A percentile compares a stretch with the other conserved stretches of the same genome.
phyloP scores from a whole-genome alignment of 139 green algal species.

The Chlamydomonas eustigma region DNA sequence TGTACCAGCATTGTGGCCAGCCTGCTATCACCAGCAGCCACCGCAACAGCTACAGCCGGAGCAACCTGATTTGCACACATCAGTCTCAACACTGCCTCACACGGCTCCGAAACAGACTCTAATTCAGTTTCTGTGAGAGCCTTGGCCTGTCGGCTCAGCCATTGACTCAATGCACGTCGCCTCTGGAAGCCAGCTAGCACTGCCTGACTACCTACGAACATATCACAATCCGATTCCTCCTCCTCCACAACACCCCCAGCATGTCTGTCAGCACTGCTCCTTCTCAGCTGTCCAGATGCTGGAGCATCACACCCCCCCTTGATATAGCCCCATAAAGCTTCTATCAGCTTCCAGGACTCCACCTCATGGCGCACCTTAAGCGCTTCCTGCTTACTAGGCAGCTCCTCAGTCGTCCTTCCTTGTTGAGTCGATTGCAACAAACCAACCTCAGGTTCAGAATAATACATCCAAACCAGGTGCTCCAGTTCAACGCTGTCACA shows the following conservation, averaged over 20 bases:
- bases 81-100: slow-evolving; percentile 46
- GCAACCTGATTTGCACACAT: slow-evolving; percentile 58
- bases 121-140: slow-evolving; percentile 25
- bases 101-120: background rate
- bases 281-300: too few species aligned
- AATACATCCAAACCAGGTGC: background rate
- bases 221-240: background rate
- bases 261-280: background rate
- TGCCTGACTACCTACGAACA: background rate
- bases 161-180: slow-evolving; percentile 24
- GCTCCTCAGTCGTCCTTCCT: too few species aligned
- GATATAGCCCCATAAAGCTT: slow-evolving; percentile 33
- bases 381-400: too few species aligned
- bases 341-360: slow-evolving; percentile 66
- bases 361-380: slow-evolving; percentile 43
- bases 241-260: background rate
- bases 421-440: too few species aligned
- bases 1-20: slow-evolving; percentile 70
- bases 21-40: slow-evolving; percentile 55
- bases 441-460: background rate
- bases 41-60: slow-evolving; percentile 49
- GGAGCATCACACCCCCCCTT: background rate
- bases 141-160: slow-evolving; percentile 35
- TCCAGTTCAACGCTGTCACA: background rate
- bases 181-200: slow-evolving; percentile 24